Evolutionary conservation across 768 basidiomycete genomes (phyloP), one percentile per base, ranked within the genome.

Genomic region (Mycena albidolilacea): DNA sequence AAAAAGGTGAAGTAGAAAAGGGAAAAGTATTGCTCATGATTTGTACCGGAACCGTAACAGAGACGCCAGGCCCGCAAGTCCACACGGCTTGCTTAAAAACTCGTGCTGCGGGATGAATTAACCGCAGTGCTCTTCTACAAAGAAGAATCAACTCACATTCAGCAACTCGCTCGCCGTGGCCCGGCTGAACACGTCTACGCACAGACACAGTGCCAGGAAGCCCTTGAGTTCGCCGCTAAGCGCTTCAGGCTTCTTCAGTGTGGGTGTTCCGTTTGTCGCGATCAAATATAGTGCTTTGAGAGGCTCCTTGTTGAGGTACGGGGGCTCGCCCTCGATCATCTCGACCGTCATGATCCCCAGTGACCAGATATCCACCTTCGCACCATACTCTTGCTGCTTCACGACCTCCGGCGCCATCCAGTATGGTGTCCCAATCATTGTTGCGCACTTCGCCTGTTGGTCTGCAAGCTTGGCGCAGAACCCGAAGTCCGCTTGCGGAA

Each of bases 311-410:
- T 97, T 96, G 54, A 98, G 86, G 81, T 98, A 97, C 5, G 97
- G 97, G 1, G 97, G 97, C 82, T 98, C 97, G 78, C 95, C 96
- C 82, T 98, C 97, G 75, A 98, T 97, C 97, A 98, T 98, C 87
- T 98, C 96, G 72, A 98, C 98, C 5, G 97, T 96, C 96, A 98
- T 97, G 84, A 98, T 98, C 8, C 97, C 97, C 10, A 98, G 88
- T 12, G 95, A 96, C 97, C 97, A 98, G 62, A 98, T 96, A 78
- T 97, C 97, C 23, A 97, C 97, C 82, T 97, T 97, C 30, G 96
- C 95, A 58, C 97, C 97, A 78, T 98, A 98, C 82, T 97, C 96
- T 83, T 97, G 97, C 81, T 97, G 95, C 84, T 96, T 97, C 78
- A 98, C 48, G 48, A 50, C n/a, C 48, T 50, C 48, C 5, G 48